Evolutionary conservation across 2,329 filamentous ascomycete species (phyloP).

Genomic region (Beauveria medogensis): DNA sequence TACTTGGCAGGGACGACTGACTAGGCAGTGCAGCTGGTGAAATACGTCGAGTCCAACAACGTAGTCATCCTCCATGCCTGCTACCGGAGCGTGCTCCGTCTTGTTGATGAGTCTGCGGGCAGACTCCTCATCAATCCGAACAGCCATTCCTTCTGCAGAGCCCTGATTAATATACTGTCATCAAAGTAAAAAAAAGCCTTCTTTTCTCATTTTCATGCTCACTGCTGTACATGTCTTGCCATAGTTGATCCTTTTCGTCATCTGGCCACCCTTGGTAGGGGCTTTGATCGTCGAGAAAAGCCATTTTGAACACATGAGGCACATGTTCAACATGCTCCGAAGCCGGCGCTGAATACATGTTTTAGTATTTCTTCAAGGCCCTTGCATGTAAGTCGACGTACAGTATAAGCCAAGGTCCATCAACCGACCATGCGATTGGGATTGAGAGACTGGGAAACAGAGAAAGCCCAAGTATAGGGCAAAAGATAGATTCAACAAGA

Average conservation of each 20-base stretch:
- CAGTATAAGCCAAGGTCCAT: not conserved
- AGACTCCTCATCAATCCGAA: not conserved
- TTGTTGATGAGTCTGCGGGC: not conserved
- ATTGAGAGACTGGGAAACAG: not conserved
- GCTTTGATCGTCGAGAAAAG: not conserved
- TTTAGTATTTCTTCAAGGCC: not conserved
- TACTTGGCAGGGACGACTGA: not conserved
- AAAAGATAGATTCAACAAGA: not conserved
- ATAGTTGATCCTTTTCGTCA: conserved; percentile 8
- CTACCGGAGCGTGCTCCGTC: not conserved
- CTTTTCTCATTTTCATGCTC: not conserved
- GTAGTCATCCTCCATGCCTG: conserved; percentile 7
- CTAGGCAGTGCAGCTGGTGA: conserved; percentile 12
- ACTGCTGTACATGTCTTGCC: conserved; percentile 10
- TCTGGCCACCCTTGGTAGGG: conserved; percentile 10
- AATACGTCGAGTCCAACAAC: conserved; percentile 11
- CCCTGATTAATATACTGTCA: not conserved
- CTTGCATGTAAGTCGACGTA: not conserved
- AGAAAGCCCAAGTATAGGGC: not conserved
- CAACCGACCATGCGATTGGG: no score
- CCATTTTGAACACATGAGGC: not conserved
- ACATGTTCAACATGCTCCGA: not conserved
- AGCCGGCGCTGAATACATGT: not conserved
- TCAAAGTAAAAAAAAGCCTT: no score
- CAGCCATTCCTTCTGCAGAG: not conserved